Conservation (phyloP, 257 asterid genomes). For the Datura wrightii region DNA sequence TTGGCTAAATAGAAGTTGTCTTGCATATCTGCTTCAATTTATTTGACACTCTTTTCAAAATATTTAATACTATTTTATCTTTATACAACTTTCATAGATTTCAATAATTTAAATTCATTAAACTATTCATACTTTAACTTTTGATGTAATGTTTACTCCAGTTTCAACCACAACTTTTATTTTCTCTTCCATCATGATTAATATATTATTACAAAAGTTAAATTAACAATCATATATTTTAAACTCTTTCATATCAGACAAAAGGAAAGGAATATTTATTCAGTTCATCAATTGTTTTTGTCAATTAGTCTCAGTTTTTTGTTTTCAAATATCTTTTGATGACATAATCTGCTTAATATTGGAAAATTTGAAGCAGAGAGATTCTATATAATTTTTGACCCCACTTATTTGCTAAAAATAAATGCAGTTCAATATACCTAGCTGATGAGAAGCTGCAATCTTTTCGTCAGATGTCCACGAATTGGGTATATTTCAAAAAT, state of each 20-base stretch:
- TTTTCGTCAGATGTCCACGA: background rate
- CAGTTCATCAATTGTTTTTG: background rate
- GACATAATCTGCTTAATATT: background rate
- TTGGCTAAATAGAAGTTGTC: background rate
- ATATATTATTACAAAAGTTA: too few relatives aligned
- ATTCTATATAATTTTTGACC: background rate
- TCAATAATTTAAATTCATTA: background rate
- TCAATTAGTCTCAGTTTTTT: background rate
- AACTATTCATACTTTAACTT: background rate
- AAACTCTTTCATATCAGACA: too few relatives aligned
- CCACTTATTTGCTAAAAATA: background rate
- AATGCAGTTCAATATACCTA: background rate
- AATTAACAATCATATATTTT: too few relatives aligned
- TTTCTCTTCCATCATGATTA: too few relatives aligned
- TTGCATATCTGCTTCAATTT: background rate
- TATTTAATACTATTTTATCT: background rate
- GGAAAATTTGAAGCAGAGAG: background rate
- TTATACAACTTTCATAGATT: background rate
- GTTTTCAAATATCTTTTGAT: background rate
- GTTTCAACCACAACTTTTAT: background rate
- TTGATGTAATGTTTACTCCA: background rate
- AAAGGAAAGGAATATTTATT: background rate
- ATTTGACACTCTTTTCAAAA: background rate
- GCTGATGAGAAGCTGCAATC: background rate
- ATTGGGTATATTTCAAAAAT: background rate